These are phyloP conservation scores for Escovopsis sp. DNA, from an alignment of 2,329 filamentous ascomycete species.

Conservation along the genomic window DNA sequence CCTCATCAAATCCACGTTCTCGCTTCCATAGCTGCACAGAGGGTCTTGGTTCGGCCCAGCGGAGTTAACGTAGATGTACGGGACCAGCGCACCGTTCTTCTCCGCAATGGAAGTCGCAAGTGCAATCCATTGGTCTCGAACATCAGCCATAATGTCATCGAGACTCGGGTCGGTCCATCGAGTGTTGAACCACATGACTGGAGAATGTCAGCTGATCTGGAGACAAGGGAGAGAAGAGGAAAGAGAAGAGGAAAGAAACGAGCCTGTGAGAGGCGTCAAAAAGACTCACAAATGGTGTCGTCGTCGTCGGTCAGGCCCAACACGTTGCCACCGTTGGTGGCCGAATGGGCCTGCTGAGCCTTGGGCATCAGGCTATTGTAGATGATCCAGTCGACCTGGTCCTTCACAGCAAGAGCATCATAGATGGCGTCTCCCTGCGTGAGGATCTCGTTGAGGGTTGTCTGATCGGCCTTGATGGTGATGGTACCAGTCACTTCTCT, in stretches of 20 bases:
- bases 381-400: conserved; percentile 8
- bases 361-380: conserved; percentile 7
- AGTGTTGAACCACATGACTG: conserved; percentile 6
- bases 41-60: conserved; percentile 23
- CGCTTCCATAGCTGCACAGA: conserved; percentile 21
- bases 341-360: conserved; percentile 3
- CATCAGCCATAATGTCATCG: conserved; percentile 2
- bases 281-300: conserved; percentile 6
- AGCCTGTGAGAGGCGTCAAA: not conserved
- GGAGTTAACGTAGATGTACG: conserved; percentile 27
- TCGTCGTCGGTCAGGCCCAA: conserved; percentile 4
- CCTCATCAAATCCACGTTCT: conserved; percentile 18
- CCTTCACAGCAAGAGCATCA: conserved; percentile 4
- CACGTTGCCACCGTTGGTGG: conserved; percentile 5
- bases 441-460: conserved; percentile 5
- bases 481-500: conserved; percentile 6
- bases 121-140: conserved; percentile 2
- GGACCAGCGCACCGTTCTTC: conserved; percentile 2
- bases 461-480: conserved; percentile 6
- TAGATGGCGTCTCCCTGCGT: conserved; percentile 5
- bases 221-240: too few relatives aligned
- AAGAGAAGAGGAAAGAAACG: too few relatives aligned
- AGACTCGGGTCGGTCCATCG: conserved; percentile 6
- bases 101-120: conserved; percentile 2
- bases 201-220: not conserved